Evolutionary conservation across 768 basidiomycete species (phyloP).

Genomic region (Tricholoma bakamatsutake): DNA sequence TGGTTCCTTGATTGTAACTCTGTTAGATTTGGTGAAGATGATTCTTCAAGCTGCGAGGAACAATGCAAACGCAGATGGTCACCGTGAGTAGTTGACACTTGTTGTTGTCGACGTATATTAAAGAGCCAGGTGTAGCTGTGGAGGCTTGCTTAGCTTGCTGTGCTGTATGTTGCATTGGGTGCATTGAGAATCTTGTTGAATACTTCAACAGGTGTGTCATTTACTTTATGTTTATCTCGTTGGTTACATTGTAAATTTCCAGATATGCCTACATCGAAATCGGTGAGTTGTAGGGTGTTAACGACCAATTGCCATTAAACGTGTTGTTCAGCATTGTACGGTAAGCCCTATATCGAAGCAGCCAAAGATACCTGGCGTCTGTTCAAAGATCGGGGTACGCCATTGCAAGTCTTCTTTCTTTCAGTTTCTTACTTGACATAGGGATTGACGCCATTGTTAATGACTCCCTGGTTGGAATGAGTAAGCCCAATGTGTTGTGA

Average conservation of each 20-base stretch:
- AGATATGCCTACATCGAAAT: conserved; percentile 85
- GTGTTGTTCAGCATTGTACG: conserved; percentile 57
- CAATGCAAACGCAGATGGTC: conserved; percentile 56
- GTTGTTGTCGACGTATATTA: no score
- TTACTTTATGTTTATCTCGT: background rate
- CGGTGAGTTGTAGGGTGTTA: conserved; percentile 30
- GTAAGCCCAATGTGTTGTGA: conserved; percentile 31
- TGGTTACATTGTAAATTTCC: background rate
- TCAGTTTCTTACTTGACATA: conserved; percentile 17
- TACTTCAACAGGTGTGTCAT: conserved; percentile 67
- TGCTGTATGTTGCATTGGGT: conserved; percentile 71
- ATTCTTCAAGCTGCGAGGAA: conserved; percentile 53
- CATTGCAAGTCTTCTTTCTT: conserved; percentile 3
- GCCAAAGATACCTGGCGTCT: conserved; percentile 82
- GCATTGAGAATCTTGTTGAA: conserved; percentile 61
- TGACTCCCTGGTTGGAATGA: conserved; percentile 76
- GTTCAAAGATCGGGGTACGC: conserved; percentile 63
- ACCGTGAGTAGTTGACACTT: conserved; percentile 42
- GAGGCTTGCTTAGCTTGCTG: conserved; percentile 73
- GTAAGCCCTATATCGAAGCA: conserved; percentile 74
- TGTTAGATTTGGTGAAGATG: conserved; percentile 64
- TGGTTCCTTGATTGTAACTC: conserved; percentile 76
- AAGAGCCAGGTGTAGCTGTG: conserved; percentile 39
- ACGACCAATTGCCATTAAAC: background rate
- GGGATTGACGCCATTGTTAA: conserved; percentile 77